Evolutionary conservation across 2,329 filamentous ascomycete species (phyloP).

Genomic region (Colletotrichum sp.): DNA sequence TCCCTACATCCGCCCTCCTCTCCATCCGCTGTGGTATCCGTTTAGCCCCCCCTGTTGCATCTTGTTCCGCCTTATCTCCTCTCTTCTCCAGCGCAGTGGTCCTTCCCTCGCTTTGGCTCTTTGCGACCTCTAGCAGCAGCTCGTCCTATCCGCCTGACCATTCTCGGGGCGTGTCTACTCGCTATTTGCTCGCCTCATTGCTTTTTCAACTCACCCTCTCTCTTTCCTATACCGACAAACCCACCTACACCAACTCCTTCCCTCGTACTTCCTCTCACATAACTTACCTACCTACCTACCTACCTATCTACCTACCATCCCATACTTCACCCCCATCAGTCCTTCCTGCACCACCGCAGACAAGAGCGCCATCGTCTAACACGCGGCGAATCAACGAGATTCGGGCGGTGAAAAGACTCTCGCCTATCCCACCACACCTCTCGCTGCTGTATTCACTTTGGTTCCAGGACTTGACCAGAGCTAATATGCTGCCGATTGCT

Average conservation of each 20-base stretch:
- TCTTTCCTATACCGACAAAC: neutral
- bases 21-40: constrained; percentile 17
- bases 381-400: constrained; percentile 11
- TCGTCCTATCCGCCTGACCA: constrained; percentile 20
- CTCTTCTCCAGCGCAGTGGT: constrained; percentile 10
- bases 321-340: neutral
- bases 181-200: constrained; percentile 15
- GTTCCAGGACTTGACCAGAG: constrained; percentile 16
- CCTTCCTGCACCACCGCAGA: neutral
- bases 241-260: neutral
- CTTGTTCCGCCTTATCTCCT: constrained; percentile 22
- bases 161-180: constrained; percentile 19
- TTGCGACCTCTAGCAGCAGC: constrained; percentile 15
- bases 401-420: constrained; percentile 8
- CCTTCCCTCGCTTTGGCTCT: constrained; percentile 5
- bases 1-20: constrained; percentile 22
- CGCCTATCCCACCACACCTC: neutral
- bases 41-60: constrained; percentile 13
- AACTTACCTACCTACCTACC: neutral
- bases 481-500: constrained; percentile 21
- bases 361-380: neutral
- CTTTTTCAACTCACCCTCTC: constrained; percentile 4
- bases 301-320: neutral
- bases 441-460: constrained; percentile 10
- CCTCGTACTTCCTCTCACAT: neutral